Conservation (phyloP, 345 rosid species). For the Xanthoceras sorbifolium region DNA sequence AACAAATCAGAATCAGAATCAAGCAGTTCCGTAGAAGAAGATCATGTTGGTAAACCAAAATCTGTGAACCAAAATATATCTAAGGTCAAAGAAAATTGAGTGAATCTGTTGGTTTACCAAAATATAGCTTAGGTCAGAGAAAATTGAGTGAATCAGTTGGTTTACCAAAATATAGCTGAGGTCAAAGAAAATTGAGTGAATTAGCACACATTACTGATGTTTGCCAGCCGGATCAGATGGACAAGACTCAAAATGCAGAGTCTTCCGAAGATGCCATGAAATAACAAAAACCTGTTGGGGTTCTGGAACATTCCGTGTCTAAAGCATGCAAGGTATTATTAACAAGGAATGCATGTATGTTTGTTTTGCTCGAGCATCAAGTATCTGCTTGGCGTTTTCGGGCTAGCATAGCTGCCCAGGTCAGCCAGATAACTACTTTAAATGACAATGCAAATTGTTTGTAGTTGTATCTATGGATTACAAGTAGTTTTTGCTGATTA, state of each 20-base stretch:
- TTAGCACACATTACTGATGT: conserved; percentile 18
- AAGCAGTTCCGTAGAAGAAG: conserved; percentile 23
- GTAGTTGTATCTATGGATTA: background rate
- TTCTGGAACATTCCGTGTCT: no score
- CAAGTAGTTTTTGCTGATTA: background rate
- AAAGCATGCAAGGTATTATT: background rate
- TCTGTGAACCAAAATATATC: conserved; percentile 18
- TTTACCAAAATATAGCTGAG: no score
- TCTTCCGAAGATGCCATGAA: conserved; percentile 22
- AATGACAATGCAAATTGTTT: conserved; percentile 3
- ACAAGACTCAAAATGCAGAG: conserved; percentile 23
- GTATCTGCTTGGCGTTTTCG: background rate
- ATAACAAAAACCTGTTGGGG: conserved; percentile 12
- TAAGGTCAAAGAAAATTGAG: conserved; percentile 11
- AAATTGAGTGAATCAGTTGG: no score
- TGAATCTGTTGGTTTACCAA: no score
- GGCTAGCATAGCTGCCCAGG: background rate
- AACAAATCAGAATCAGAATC: conserved; percentile 23
- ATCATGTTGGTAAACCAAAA: conserved; percentile 10
- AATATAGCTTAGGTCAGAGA: no score
- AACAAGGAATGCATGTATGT: background rate
- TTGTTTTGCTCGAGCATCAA: background rate
- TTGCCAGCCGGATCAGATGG: no score
- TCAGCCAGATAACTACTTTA: background rate
- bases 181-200: no score